Percentiles rank a stretch among this genome's conserved stretches.
Evolutionary conservation across 805 yeast species (phyloP).

Genomic region (Kodamaea leandrae): DNA sequence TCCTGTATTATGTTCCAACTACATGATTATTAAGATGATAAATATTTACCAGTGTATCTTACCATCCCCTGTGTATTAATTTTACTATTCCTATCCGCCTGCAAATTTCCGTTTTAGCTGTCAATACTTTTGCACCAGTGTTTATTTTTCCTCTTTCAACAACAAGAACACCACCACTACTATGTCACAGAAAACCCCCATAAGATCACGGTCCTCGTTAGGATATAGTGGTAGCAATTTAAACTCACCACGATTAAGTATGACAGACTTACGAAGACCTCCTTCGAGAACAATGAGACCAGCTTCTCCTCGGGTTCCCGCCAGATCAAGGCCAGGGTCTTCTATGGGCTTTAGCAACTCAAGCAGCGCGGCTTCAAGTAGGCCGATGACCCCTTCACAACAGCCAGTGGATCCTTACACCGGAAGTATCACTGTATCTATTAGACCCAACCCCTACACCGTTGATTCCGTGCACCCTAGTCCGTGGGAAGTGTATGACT

Average conservation of each 20-base stretch:
- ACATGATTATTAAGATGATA: too few relatives aligned
- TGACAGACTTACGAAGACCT: slow-evolving; percentile 29
- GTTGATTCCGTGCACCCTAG: slow-evolving; percentile 31
- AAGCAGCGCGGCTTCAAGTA: slow-evolving; percentile 13
- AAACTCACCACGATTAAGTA: slow-evolving; percentile 10
- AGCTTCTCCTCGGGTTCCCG: slow-evolving; percentile 27
- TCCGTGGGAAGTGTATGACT: slow-evolving; percentile 47
- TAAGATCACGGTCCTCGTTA: slow-evolving; percentile 27
- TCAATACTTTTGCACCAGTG: not conserved
- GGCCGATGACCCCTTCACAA: slow-evolving; percentile 38
- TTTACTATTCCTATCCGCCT: not conserved
- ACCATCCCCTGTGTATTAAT: too few relatives aligned
- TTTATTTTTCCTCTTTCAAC: slow-evolving; percentile 1
- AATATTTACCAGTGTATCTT: too few relatives aligned
- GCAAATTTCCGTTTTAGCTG: not conserved
- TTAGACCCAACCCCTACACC: slow-evolving; percentile 69
- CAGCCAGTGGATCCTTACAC: slow-evolving; percentile 45
- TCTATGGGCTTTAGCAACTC: slow-evolving; percentile 27
- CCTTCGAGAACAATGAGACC: slow-evolving; percentile 26
- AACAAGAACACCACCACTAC: too few relatives aligned
- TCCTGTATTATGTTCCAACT: too few relatives aligned
- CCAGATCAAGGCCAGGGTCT: slow-evolving; percentile 34
- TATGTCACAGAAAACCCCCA: slow-evolving; percentile 17
- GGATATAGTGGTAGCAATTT: slow-evolving; percentile 12
- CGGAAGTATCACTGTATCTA: slow-evolving; percentile 73